phyloP scores from a whole-genome alignment of 1,284 basidiomycete species.

The Pholiota adiposa region DNA sequence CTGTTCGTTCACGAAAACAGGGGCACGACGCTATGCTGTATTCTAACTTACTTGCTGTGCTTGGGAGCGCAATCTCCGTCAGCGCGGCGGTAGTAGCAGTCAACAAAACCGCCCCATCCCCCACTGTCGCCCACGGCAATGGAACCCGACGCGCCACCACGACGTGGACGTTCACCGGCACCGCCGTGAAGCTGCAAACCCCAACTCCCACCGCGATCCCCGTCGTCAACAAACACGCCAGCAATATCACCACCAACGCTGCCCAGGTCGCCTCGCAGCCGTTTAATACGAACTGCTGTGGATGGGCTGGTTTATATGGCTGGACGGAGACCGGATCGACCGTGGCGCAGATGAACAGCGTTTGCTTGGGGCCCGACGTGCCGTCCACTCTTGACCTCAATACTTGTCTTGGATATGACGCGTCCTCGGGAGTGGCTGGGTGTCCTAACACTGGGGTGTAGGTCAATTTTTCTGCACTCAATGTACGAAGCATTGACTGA shows the following conservation, averaged over 20 bases:
- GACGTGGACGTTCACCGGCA: neutral
- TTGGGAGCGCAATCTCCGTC: neutral
- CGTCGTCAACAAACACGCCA: neutral
- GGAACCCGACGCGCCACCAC: too few species aligned
- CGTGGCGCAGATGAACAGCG: neutral
- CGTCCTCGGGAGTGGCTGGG: neutral
- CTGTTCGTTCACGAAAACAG: neutral
- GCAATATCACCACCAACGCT: neutral
- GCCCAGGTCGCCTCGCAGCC: conserved; percentile 1
- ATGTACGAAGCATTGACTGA: too few species aligned
- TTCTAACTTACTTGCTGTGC: neutral
- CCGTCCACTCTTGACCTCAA: conserved; percentile 8
- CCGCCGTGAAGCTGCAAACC: neutral
- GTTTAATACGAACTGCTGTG: conserved; percentile 8
- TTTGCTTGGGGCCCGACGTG: neutral
- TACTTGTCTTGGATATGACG: neutral
- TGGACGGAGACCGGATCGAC: conserved; percentile 3
- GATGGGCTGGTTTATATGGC: conserved; percentile 10
- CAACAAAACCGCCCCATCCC: neutral
- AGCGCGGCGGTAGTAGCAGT: neutral
- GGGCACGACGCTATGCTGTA: neutral
- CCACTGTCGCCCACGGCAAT: too few species aligned
- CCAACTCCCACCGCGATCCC: neutral
- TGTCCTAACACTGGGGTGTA: neutral
- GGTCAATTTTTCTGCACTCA: too few species aligned